A percentile compares a stretch with the other conserved stretches of the same genome.
Conservation (phyloP, 164 flowering plant species). For the Buxus sempervirens region DNA sequence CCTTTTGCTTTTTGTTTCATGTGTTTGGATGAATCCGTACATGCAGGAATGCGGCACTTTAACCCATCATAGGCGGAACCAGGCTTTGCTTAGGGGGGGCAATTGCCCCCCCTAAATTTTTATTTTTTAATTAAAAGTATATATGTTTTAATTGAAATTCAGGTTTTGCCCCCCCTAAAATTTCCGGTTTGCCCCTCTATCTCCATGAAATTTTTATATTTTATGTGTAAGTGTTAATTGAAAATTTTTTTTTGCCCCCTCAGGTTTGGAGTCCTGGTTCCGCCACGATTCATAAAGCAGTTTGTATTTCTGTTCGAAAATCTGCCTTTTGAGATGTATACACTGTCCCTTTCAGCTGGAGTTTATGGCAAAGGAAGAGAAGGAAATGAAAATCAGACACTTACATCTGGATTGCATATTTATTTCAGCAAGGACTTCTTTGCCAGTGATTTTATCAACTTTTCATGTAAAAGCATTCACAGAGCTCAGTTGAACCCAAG, state of each 20-base stretch:
- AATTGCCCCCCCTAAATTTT: no score
- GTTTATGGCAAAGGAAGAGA: slow-evolving; percentile 6
- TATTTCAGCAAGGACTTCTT: slow-evolving; percentile 6
- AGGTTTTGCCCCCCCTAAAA: no score
- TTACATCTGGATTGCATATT: slow-evolving; percentile 12
- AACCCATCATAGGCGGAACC: no score
- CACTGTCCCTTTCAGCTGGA: slow-evolving; percentile 17
- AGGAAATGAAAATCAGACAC: slow-evolving; percentile 4
- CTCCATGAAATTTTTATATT: no score
- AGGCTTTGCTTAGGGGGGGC: no score
- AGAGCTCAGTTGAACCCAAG: slow-evolving; percentile 13
- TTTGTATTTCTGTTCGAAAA: background rate
- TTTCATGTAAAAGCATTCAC: slow-evolving; percentile 13
- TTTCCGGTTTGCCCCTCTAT: no score
- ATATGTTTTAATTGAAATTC: no score
- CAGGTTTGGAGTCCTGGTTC: no score
- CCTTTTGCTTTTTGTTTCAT: no score
- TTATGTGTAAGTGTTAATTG: no score
- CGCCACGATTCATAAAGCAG: background rate
- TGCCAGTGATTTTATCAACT: slow-evolving; percentile 14
- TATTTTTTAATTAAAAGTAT: no score
- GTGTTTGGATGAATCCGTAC: background rate
- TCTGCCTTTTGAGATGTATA: slow-evolving; percentile 15
- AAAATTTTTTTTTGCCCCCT: no score
- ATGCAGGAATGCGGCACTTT: background rate